A percentile compares a stretch with the other conserved stretches of the same genome.
phyloP scores from a whole-genome alignment of 495 filamentous ascomycete species.

The Usnea hakonensis region DNA sequence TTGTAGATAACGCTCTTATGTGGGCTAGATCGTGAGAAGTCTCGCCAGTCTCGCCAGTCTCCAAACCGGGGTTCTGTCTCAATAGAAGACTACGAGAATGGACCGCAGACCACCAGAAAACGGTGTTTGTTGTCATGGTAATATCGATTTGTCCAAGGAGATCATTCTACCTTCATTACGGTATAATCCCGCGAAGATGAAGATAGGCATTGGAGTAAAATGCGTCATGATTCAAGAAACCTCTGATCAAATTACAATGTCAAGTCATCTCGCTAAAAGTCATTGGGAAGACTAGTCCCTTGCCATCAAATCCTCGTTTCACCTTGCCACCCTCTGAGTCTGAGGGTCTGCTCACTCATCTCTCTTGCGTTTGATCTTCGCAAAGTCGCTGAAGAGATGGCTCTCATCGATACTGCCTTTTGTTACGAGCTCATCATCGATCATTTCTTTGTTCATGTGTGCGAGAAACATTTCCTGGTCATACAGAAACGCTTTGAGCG shows the following conservation, averaged over 20 bases:
- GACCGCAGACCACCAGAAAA: not conserved
- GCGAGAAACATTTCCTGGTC: constrained; percentile 49
- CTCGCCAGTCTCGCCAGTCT: not conserved
- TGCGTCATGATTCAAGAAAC: not conserved
- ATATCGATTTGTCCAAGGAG: not conserved
- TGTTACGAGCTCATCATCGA: constrained; percentile 46
- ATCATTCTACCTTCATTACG: constrained; percentile 1
- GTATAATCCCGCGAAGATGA: not conserved
- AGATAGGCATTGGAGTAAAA: not conserved
- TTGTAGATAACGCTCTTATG: not conserved
- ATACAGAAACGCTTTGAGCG: constrained; percentile 39
- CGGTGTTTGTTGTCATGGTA: not conserved
- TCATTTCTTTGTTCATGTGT: constrained; percentile 50
- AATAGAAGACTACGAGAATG: not conserved
- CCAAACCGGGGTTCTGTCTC: not conserved
- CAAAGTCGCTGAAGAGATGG: constrained; percentile 26
- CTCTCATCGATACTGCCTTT: constrained; percentile 40
- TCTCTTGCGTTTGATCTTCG: constrained; percentile 15
- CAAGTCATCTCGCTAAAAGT: not conserved
- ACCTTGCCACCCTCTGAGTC: not conserved
- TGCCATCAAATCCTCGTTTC: not conserved
- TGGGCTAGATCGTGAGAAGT: not conserved
- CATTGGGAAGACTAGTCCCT: not conserved
- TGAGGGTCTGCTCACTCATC: constrained; percentile 7
- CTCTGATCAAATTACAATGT: not conserved